Conservation (phyloP, 371 early-diverging fungal species). For the Mortierella sp. region DNA sequence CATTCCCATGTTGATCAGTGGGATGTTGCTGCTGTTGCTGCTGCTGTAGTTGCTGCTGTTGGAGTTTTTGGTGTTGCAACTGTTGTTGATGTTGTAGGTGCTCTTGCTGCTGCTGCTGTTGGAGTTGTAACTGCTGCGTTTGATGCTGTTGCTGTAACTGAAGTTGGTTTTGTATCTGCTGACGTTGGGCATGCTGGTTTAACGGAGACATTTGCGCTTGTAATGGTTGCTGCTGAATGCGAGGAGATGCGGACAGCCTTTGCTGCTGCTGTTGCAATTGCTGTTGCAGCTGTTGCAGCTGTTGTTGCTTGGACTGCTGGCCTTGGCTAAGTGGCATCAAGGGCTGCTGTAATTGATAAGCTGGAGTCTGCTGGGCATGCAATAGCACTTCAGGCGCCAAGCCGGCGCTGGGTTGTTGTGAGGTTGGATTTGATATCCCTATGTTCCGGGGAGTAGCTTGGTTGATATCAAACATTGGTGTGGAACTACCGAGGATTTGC, state of each 20-base stretch:
- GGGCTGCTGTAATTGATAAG: constrained; percentile 12
- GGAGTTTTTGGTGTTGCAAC: background rate
- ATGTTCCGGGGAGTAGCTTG: constrained; percentile 1
- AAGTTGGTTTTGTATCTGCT: constrained; percentile 9
- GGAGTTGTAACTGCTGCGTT: constrained; percentile 9
- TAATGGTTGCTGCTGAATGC: constrained; percentile 12
- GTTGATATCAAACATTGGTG: constrained; percentile 5
- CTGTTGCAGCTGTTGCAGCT: constrained; percentile 11
- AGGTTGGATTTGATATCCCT: constrained; percentile 8
- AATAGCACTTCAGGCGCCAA: background rate
- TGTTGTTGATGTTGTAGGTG: background rate
- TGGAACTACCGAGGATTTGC: background rate
- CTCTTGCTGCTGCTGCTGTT: constrained; percentile 24
- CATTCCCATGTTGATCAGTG: too few species aligned
- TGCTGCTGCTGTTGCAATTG: constrained; percentile 11
- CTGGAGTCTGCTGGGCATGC: constrained; percentile 19
- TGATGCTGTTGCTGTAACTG: constrained; percentile 3
- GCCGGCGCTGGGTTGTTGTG: background rate
- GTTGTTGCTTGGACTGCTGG: constrained; percentile 21
- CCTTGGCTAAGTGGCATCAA: constrained; percentile 3
- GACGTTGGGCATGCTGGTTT: background rate
- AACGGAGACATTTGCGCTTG: constrained; percentile 1
- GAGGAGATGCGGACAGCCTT: background rate
- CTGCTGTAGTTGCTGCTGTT: background rate
- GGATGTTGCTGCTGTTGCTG: background rate